A percentile compares a stretch with the other conserved stretches of the same genome.
phyloP scores from a whole-genome alignment of 768 basidiomycete species.

The Pisolithus orientalis region DNA sequence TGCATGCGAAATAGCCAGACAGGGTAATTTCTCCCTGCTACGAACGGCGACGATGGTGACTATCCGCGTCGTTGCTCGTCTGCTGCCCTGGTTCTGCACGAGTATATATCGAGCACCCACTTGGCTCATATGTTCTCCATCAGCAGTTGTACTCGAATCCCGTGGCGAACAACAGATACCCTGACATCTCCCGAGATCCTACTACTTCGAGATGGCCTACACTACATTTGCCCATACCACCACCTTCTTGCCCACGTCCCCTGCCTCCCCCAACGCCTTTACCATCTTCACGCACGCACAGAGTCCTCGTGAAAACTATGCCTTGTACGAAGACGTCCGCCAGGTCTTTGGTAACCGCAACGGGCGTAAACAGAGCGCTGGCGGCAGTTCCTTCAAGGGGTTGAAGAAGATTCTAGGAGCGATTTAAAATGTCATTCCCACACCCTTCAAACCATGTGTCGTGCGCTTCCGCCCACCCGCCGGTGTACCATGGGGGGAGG shows the following conservation, averaged over 20 bases:
- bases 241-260: constrained; percentile 20
- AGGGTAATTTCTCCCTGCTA: constrained; percentile 6
- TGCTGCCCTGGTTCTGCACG: constrained; percentile 1
- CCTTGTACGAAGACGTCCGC: constrained; percentile 34
- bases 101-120: constrained; percentile 5
- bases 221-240: constrained; percentile 17
- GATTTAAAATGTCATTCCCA: not conserved
- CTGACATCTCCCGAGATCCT: not conserved
- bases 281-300: constrained; percentile 31
- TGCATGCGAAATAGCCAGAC: not conserved
- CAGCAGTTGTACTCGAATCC: not conserved
- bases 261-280: constrained; percentile 29
- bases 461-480: not conserved
- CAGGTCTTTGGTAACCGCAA: constrained; percentile 14
- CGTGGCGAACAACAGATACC: constrained; percentile 3
- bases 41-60: not conserved
- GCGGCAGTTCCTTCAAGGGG: constrained; percentile 3
- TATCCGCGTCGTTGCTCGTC: not conserved
- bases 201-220: constrained; percentile 23
- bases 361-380: constrained; percentile 7
- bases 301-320: constrained; percentile 34
- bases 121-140: not conserved
- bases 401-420: constrained; percentile 8
- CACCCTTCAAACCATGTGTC: not conserved
- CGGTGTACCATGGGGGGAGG: not conserved